Base-by-base conservation (phyloP, 2,329 filamentous ascomycete genomes). In the Monilinia fructicola region DNA sequence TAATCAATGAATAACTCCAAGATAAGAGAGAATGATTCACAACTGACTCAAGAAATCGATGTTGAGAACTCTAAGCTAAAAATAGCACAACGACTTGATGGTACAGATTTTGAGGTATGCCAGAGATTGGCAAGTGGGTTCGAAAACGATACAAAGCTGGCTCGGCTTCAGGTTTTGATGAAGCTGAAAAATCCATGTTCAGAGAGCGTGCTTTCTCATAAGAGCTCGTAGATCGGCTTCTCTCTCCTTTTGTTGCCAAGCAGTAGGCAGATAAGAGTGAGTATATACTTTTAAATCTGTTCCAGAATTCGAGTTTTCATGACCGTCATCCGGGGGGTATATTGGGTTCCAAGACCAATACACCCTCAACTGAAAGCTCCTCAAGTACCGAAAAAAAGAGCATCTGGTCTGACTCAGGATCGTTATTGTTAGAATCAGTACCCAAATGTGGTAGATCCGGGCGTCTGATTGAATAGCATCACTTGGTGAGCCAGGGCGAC, bases 381-480 rank as follows among this genome's bases (percentile, higher is more conserved):
- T 21, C 2, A 12, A 16, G 9, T 26, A 5, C 12, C 0, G 23
- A 28, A 28, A 4, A 52, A 52, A 11, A 14, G 16, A 68, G 71
- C 71, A 64, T 73, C 72, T 64, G 26, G 23, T 68, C 65, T 50
- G 69, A 64, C 42, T 54, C 35, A 18, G 63, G 59, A 26, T 50
- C 46, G 31, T 54, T 40, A 38, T 67, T 68, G 12, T 68, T 54
- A 2, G 70, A 67, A 38, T 68, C 66, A 2, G 72, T 74, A 56
- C 69, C 67, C 18, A 74, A 64, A 55, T 55, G 67, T 18, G 73
- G 73, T 26, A 71, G 59, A n/a, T 69, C 64, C 10, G 70, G 61
- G 5, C 74, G 69, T 61, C 71, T 76, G 59, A 76, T 75, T 1
- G 76, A 56, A 77, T 72, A 3, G 73, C 72, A 64, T 76, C 75